Evolutionary conservation across 2,329 filamentous ascomycete genomes (phyloP).

Genomic region (Diaporthe ilicicola): DNA sequence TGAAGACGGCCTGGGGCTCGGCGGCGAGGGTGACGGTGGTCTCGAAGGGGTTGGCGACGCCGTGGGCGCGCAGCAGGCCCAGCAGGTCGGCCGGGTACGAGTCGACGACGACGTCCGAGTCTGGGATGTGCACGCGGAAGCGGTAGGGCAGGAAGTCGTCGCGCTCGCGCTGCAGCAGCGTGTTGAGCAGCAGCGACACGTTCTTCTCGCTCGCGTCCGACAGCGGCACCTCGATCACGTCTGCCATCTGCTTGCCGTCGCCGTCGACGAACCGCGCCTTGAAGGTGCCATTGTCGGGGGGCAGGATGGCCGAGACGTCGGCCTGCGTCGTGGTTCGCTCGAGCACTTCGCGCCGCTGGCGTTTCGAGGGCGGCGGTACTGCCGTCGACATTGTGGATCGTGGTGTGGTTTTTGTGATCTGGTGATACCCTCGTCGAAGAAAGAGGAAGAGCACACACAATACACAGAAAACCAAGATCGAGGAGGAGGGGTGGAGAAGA

Average conservation of each 20-base stretch:
- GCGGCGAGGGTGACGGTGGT: constrained; percentile 61
- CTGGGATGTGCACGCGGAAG: constrained; percentile 67
- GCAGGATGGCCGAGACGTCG: constrained; percentile 73
- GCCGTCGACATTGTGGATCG: constrained; percentile 42
- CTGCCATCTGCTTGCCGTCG: constrained; percentile 74
- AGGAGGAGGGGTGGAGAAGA: neutral
- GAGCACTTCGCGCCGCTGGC: constrained; percentile 79
- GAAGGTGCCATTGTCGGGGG: constrained; percentile 77
- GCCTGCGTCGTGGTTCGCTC: constrained; percentile 79
- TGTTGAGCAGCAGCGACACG: constrained; percentile 86
- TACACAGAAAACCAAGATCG: neutral
- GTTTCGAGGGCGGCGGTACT: constrained; percentile 63
- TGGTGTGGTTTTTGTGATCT: neutral
- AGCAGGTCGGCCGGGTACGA: constrained; percentile 65
- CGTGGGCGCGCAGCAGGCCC: constrained; percentile 62
- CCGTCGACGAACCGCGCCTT: constrained; percentile 90
- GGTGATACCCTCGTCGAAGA: neutral
- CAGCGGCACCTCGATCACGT: constrained; percentile 79
- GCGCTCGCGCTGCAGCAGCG: constrained; percentile 70
- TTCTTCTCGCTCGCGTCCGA: constrained; percentile 90
- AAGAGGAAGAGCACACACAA: neutral
- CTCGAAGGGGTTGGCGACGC: constrained; percentile 66
- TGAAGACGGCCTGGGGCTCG: constrained; percentile 90
- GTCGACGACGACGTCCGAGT: constrained; percentile 61
- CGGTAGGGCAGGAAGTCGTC: constrained; percentile 70